Evolutionary conservation across 2,329 filamentous ascomycete genomes (phyloP).

Genomic region (Aspergillus amoenus): DNA sequence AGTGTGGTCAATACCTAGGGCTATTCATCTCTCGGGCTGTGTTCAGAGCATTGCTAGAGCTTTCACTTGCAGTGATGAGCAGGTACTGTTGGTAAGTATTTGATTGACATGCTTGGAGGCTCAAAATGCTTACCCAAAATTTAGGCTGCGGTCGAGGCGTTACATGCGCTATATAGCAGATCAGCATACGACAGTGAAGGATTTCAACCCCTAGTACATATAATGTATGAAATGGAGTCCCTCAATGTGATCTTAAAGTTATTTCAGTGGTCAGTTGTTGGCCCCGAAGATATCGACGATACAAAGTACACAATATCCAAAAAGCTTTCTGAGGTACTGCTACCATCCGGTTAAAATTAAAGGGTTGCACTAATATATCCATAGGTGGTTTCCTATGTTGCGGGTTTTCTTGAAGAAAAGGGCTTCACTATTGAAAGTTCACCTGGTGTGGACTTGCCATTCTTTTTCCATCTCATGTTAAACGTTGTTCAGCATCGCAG

Average conservation of each 20-base stretch:
- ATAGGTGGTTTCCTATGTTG: constrained; percentile 80
- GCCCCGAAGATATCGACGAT: constrained; percentile 81
- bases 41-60: constrained; percentile 70
- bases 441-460: constrained; percentile 63
- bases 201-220: constrained; percentile 72
- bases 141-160: constrained; percentile 76
- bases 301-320: constrained; percentile 90
- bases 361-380: constrained; percentile 5
- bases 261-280: constrained; percentile 76
- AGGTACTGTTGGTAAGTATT: constrained; percentile 68
- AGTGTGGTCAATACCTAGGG: constrained; percentile 83
- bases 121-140: constrained; percentile 5
- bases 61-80: constrained; percentile 67
- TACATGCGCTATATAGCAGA: constrained; percentile 79
- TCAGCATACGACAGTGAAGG: constrained; percentile 73
- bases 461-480: constrained; percentile 77
- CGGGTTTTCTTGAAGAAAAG: constrained; percentile 79
- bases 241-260: constrained; percentile 71
- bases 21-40: constrained; percentile 69
- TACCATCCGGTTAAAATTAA: neutral
- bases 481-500: constrained; percentile 80
- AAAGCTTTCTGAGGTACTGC: constrained; percentile 80
- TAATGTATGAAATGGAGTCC: constrained; percentile 73
- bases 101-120: neutral
- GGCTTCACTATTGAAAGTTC: constrained; percentile 62